Percentiles rank a stretch among this genome's conserved stretches.
phyloP scores from a whole-genome alignment of 352 stramenopile species.

The Phytophthora brassicae region DNA sequence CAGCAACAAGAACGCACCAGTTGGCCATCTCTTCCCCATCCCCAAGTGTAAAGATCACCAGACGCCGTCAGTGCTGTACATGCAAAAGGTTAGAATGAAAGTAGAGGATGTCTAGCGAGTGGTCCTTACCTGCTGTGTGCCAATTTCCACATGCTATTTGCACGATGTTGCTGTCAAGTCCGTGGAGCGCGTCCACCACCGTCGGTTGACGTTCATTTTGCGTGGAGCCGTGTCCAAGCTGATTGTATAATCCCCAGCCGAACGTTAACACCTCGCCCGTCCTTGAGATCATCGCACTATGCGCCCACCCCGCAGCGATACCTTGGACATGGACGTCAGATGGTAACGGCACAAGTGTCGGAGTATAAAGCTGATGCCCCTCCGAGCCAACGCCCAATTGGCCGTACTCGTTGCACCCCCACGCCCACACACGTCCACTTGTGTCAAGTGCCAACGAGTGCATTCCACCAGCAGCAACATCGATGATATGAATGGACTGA shows the following conservation, averaged over 20 bases:
- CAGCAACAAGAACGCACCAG: slow-evolving; percentile 42
- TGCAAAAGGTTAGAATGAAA: slow-evolving; percentile 13
- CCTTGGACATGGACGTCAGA: not conserved
- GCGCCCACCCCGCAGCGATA: slow-evolving; percentile 51
- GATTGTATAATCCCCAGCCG: slow-evolving; percentile 80
- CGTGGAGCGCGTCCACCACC: slow-evolving; percentile 47
- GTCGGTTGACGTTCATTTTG: slow-evolving; percentile 33
- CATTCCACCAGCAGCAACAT: slow-evolving; percentile 51
- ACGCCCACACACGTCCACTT: slow-evolving; percentile 48
- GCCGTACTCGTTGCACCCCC: slow-evolving; percentile 64
- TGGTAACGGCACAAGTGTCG: slow-evolving; percentile 17
- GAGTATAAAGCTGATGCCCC: slow-evolving; percentile 1
- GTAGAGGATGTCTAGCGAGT: not conserved
- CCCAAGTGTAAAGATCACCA: slow-evolving; percentile 79
- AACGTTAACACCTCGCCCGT: slow-evolving; percentile 56
- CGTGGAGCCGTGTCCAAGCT: slow-evolving; percentile 63
- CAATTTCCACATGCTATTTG: slow-evolving; percentile 70
- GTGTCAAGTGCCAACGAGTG: slow-evolving; percentile 64
- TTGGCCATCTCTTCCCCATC: slow-evolving; percentile 72
- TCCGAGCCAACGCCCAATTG: slow-evolving; percentile 47
- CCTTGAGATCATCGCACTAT: slow-evolving; percentile 48
- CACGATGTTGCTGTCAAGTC: slow-evolving; percentile 48
- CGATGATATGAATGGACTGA: slow-evolving; percentile 7
- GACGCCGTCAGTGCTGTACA: slow-evolving; percentile 44
- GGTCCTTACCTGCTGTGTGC: slow-evolving; percentile 58